A percentile compares a stretch with the other conserved stretches of the same genome.
These are phyloP conservation scores for Aristolochia californica DNA, from an alignment of 164 flowering plant species.

Conservation along the genomic window DNA sequence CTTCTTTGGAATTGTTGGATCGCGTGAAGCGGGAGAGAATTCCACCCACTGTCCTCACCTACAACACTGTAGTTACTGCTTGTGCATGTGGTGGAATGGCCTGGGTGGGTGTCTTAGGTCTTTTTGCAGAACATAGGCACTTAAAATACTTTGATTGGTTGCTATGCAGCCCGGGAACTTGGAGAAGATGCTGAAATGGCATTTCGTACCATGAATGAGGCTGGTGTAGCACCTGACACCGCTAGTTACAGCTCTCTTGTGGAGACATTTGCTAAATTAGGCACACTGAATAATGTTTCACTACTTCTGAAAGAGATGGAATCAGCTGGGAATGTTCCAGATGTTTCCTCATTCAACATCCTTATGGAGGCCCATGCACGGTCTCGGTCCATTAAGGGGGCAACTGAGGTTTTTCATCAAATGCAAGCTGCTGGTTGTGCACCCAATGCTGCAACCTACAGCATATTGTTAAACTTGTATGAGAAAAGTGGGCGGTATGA, in stretches of 20 bases:
- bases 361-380: slow-evolving; percentile 69
- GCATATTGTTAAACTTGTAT: slow-evolving; percentile 73
- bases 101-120: slow-evolving; percentile 87
- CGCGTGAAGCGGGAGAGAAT: slow-evolving; percentile 68
- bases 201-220: slow-evolving; percentile 86
- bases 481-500: slow-evolving; percentile 77
- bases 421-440: slow-evolving; percentile 75
- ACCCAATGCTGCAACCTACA: slow-evolving; percentile 77
- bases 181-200: slow-evolving; percentile 95
- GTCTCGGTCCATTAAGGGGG: slow-evolving; percentile 54
- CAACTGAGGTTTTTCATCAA: slow-evolving; percentile 80
- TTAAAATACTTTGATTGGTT: slow-evolving; percentile 74
- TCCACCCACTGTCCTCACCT: slow-evolving; percentile 62
- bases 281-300: slow-evolving; percentile 58
- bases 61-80: slow-evolving; percentile 73
- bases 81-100: slow-evolving; percentile 90
- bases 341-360: slow-evolving; percentile 69
- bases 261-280: slow-evolving; percentile 64
- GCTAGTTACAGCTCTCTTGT: slow-evolving; percentile 72
- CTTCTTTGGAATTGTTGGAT: slow-evolving; percentile 53
- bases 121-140: slow-evolving; percentile 87
- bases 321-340: slow-evolving; percentile 59
- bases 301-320: slow-evolving; percentile 78
- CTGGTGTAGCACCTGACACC: slow-evolving; percentile 76
- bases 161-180: slow-evolving; percentile 61